Evolutionary conservation across 768 basidiomycete genomes (phyloP), one percentile per base, ranked within the genome.

Genomic region (Clitopilus hobsonii): DNA sequence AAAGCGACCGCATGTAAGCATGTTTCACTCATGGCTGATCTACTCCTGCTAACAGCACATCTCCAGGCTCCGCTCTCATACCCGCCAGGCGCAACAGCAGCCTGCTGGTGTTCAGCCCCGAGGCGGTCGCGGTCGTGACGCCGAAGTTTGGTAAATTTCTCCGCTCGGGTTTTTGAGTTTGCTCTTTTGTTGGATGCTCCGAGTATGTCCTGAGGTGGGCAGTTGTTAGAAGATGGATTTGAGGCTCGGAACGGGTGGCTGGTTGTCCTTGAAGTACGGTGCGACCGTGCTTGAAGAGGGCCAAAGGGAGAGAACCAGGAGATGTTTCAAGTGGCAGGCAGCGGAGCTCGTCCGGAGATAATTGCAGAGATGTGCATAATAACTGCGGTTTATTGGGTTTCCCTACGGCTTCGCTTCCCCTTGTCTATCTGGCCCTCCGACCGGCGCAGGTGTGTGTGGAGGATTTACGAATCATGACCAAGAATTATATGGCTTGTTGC

Each of bases 31-130:
- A 60, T 32, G 61, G 41, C 50, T 52, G 54, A 60, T 56, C 23
- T 2, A 14, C 45, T 51, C 49, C 56, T 50, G 36, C 61, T 57
- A 53, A 52, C 61, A 65, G 41, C 64, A n/a, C 60, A 18, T 38
- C 38, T 45, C 25, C 64, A 91, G 89, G 88, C 85, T 92, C 62
- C 89, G 90, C 63, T 92, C 90, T 57, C 89, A 90, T 77, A 91
- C 87, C 61, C 87, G 89, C 64, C 90, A 91, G 74, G 83, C 81
- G 60, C 88, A 89, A 67, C 85, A 86, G 72, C 76, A 53, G 73
- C 76, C 84, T 41, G 82, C 73, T 45, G 72, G 74, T 56, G 74
- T 74, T 11, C 79, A 79, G 60, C 76, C 74, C 56, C 74, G 80
- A 51, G 66, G 65, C 48, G 65, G 67, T 52, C 75, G 77, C 49